A percentile compares a stretch with the other conserved stretches of the same genome.
Conservation (phyloP, 768 basidiomycete species). For the Boletus rufocinnamomeus region DNA sequence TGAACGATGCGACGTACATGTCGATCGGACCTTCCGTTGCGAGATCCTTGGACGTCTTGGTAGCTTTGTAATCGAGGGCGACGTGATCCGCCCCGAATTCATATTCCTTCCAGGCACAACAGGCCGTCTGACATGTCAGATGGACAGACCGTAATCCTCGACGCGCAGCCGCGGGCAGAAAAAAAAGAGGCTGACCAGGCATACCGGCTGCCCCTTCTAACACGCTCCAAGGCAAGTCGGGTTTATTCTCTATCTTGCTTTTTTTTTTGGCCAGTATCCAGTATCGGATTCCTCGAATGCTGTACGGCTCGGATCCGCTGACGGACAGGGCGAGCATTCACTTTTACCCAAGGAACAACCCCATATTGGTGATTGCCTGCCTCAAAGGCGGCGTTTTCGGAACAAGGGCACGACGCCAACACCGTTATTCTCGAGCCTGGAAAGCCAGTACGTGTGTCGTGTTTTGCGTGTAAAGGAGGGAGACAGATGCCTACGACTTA, state of each 20-base stretch:
- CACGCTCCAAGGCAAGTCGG: neutral
- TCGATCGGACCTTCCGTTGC: slow-evolving; percentile 8
- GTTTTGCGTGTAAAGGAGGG: neutral
- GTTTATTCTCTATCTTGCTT: no score
- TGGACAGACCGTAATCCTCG: no score
- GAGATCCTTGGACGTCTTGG: slow-evolving; percentile 8
- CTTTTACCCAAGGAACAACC: no score
- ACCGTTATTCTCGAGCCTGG: neutral
- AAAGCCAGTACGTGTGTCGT: neutral
- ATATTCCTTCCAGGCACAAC: no score
- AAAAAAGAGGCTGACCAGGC: neutral
- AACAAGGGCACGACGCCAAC: slow-evolving; percentile 3
- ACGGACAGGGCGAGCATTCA: no score
- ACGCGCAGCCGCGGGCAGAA: no score
- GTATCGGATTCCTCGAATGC: no score
- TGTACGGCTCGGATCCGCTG: no score
- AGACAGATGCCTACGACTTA: neutral
- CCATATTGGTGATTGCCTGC: no score
- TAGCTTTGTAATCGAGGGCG: slow-evolving; percentile 6
- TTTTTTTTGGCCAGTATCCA: no score
- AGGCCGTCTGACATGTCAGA: no score
- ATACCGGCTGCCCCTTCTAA: neutral
- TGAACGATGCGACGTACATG: neutral
- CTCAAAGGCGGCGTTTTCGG: neutral
- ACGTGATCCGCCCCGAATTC: neutral